Conservation (phyloP, 192 early-diverging fungal species). For the Gonapodya prolifera region DNA sequence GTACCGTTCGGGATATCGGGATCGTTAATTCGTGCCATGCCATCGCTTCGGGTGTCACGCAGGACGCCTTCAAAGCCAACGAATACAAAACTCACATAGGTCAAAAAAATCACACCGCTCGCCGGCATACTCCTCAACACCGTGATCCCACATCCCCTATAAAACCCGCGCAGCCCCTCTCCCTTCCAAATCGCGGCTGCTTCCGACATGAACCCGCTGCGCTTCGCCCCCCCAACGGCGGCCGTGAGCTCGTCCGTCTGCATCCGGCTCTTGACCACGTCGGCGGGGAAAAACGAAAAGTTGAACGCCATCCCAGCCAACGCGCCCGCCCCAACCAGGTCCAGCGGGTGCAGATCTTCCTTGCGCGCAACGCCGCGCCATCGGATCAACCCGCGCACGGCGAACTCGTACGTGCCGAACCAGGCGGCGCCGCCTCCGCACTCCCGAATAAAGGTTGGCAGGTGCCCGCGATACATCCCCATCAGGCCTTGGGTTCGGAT, state of each 20-base stretch:
- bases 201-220: constrained; percentile 41
- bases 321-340: constrained; percentile 79
- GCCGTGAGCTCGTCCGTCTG: constrained; percentile 61
- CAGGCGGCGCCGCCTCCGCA: constrained; percentile 83
- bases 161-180: constrained; percentile 75
- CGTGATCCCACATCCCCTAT: constrained; percentile 89
- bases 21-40: no score
- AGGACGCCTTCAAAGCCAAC: no score
- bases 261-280: constrained; percentile 86
- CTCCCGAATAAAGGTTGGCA: constrained; percentile 79
- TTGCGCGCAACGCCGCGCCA: constrained; percentile 34
- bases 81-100: constrained; percentile 56
- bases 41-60: no score
- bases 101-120: constrained; percentile 92
- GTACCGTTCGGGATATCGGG: no score
- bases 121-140: constrained; percentile 77
- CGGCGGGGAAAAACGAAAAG: constrained; percentile 76
- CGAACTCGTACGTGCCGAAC: constrained; percentile 91
- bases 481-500: constrained; percentile 27
- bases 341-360: constrained; percentile 50
- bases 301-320: constrained; percentile 86
- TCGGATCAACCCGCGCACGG: constrained; percentile 38
- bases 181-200: constrained; percentile 53
- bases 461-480: constrained; percentile 68
- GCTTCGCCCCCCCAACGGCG: constrained; percentile 5